Conservation (phyloP, 768 basidiomycete species). For the Lentinula boryana region DNA sequence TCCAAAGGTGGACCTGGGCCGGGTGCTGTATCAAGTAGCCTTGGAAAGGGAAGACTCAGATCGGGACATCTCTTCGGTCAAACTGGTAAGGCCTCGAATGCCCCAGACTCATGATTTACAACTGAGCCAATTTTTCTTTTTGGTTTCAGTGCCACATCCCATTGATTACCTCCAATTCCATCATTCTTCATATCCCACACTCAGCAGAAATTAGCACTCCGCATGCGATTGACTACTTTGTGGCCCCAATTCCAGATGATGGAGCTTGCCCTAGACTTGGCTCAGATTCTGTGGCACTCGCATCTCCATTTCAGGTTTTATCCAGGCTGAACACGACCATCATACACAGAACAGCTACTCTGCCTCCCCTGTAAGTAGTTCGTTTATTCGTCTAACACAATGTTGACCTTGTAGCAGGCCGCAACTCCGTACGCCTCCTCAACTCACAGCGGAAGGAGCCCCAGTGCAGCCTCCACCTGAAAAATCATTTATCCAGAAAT, state of each 20-base stretch:
- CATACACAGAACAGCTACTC: constrained; percentile 33
- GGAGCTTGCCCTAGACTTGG: constrained; percentile 50
- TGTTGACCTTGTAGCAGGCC: constrained; percentile 38
- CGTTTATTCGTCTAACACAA: not conserved
- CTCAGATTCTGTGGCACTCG: constrained; percentile 16
- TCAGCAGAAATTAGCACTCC: constrained; percentile 32
- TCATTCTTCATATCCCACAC: constrained; percentile 49
- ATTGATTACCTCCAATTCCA: constrained; percentile 44
- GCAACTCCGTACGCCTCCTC: constrained; percentile 61
- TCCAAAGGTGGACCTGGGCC: constrained; percentile 24
- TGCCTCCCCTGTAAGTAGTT: constrained; percentile 52
- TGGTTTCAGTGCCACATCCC: constrained; percentile 58
- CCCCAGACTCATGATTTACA: not conserved
- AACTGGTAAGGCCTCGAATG: constrained; percentile 33
- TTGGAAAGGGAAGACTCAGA: constrained; percentile 44
- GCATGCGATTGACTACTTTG: constrained; percentile 69
- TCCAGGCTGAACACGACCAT: constrained; percentile 47
- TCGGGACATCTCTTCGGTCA: constrained; percentile 58
- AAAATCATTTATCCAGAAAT: constrained; percentile 81
- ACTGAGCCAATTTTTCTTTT: constrained; percentile 5
- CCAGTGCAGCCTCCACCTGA: constrained; percentile 56
- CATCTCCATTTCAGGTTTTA: constrained; percentile 24
- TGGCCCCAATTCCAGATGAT: constrained; percentile 61
- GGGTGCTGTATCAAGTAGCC: constrained; percentile 68
- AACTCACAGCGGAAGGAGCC: constrained; percentile 60